Base-by-base conservation (phyloP, 345 rosid species). In the Camelina hispida region DNA sequence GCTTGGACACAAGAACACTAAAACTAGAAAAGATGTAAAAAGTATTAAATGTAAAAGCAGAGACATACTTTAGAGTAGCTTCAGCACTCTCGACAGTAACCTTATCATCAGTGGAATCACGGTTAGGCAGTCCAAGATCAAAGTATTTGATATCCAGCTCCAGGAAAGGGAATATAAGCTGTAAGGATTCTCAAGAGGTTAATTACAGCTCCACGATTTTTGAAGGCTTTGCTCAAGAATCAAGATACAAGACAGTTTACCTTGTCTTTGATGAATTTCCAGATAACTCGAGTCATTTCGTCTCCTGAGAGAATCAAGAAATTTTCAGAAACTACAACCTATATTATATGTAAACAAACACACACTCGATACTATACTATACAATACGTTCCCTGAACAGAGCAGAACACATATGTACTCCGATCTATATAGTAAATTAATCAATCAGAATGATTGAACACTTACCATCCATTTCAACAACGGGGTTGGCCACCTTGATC, bases 251-350 rank as follows among this genome's bases (percentile, higher is more conserved):
- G 30, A 28, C 30, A 28, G 30, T 20, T 61, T 25, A 84, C 90
- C 88, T 88, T 86, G 22, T 88, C 83, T 79, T 88, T 88, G 34
- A 88, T 86, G 38, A 76, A 83, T 66, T 86, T 80, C 90, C 93
- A 88, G 73, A 88, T 78, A 54, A 88, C 82, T 48, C 87, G 85
- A 46, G 93, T 86, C 93, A 88, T 88, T 62, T 88, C 93, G 73
- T 88, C 93, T 53, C 93, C 93, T 88, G 82, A 50, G 50, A 71
- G 2, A 8, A 43, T 25, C 18, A 57, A 43, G 3, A 44, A 13
- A 28, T 70, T 20, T 13, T 44, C 32, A 14, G 9, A 0, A 46
- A 46, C 16, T 43, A 42, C 0, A 42, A 42, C 47, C 6, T 13
- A 46, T 15, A 46, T 15, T 15, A n/a, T 6, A 28, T 30, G 58